Evolutionary conservation across 129 eudicot species (phyloP), one percentile per base, ranked within the genome.

Genomic region (Pittosporum tobira): DNA sequence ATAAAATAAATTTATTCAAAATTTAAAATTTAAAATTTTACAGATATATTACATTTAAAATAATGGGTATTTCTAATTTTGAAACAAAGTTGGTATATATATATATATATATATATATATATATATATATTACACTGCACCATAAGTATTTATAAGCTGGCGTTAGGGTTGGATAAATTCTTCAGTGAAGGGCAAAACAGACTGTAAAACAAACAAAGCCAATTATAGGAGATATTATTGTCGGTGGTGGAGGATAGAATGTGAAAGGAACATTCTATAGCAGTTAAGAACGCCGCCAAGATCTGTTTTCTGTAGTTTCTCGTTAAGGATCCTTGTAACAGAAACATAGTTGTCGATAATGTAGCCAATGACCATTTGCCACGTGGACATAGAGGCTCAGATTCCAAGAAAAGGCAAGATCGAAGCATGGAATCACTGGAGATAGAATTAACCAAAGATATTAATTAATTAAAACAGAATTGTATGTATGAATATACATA

Each of bases 231-330:
- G 29, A 18, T 10, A 11, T 38, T 28, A n/a, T 27, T 63, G 71
- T 71, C 71, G 71, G 66, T 64, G 66, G 66, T 22, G 30, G 27
- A 25, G 29, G 57, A 43, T 20, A 36, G 62, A 73, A 75, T 78
- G 85, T 81, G 94, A 78, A 78, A 77, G 70, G 77, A 78, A 81
- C 83, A 73, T 73, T 51, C 64, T 57, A 52, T 25, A 15, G 58
- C 70, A 48, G 81, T 59, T 57, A 68, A 25, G 71, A 42, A 64
- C 81, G 87, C 94, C 87, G 82, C 84, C 80, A 73, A 80, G 46
- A 34, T 43, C 9, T 42, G 46, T 59, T 61, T 49, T 13, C 45
- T 53, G 23, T 63, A 62, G 79, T 46, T 64, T 20, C 18, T 38
- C 13, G 12, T 26, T 44, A 48, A 59, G 27, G 63, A 53, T 48